Base-by-base conservation (phyloP, 1,139 yeast species). In the Suhomyces ambrosiae region DNA sequence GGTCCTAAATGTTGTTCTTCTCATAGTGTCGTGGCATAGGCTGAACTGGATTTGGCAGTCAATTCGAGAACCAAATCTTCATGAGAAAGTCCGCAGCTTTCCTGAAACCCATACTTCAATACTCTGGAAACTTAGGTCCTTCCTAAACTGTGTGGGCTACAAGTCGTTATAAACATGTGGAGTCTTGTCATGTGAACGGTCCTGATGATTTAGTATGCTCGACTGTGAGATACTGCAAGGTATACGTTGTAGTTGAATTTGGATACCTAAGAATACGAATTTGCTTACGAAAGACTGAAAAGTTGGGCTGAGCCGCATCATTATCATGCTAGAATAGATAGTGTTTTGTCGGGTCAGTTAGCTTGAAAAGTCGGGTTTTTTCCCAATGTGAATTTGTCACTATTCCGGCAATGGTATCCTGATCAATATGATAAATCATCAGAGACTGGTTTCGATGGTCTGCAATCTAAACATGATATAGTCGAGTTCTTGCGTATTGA, bases 71-170 rank as follows among this genome's bases (percentile, higher is more conserved):
- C n/a, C 28, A 9, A 25, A 17, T 21, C 7, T 4, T n/a, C 31
- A 25, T 23, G 38, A 19, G 38, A 28, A 27, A 30, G 35, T 27
- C 38, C 12, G 28, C 35, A 30, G 27, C 16, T 18, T 30, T 19
- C 7, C 13, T 11, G 31, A 40, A 27, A 37, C 33, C 44, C 42
- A 32, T 37, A 41, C 44, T 40, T 33, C 44, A 38, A 37, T 41
- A 41, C 42, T 41, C 25, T 17, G 30, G 23, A 10, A 11, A 10
- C 16, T 7, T 16, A 4, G 23, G 8, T 18, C 12, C 19, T 14
- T 7, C 15, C 11, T 16, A 14, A 14, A n/a, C 11, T 14, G 12
- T 26, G 11, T 12, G 9, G 27, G 15, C 16, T 10, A 25, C 10
- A 4, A 17, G 23, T 17, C 9, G 4, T 14, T 25, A 10, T 24